Evolutionary conservation across 192 early-diverging fungal species (phyloP), one percentile per base, ranked within the genome.

Genomic region (Powellomyces hirtus): DNA sequence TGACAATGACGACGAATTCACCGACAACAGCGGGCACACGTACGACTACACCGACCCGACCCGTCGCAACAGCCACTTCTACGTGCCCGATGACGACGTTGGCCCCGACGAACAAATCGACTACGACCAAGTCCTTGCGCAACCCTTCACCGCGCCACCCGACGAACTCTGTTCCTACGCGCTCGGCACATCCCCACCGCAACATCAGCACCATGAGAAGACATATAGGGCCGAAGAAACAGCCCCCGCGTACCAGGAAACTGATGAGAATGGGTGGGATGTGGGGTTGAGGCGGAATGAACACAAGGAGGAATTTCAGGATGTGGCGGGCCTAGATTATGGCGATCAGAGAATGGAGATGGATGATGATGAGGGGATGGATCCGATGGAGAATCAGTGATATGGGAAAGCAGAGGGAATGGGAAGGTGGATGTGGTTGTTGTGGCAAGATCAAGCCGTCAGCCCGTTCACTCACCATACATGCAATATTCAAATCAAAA

Each of bases 351-450:
- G 38, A 14, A 24, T 56, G 52, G 20, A 13, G 18, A 57, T 31
- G 29, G 29, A 30, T 58, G 64, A 66, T 66, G 64, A 66, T 56
- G 64, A 66, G 52, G 64, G 64, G 33, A 38, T 36, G 31, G 64
- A 66, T 66, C 64, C 64, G 4, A 16, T 36, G 26, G 64, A 66
- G 64, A 56, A 66, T 58, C 27, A n/a, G 14, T 60, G 1, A 2
- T 31, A n/a, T 13, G 40, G n/a, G n/a, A n/a, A n/a, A n/a, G n/a
- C n/a, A n/a, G n/a, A n/a, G n/a, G n/a, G n/a, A n/a, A n/a, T n/a
- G n/a, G n/a, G n/a, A n/a, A n/a, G n/a, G n/a, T n/a, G n/a, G n/a
- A n/a, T n/a, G n/a, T n/a, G n/a, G n/a, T n/a, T n/a, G n/a, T n/a
- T n/a, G n/a, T n/a, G n/a, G n/a, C n/a, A n/a, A n/a, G n/a, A n/a